Conservation (phyloP, 2,329 filamentous ascomycete genomes). For the Aspergillus arachidicola region DNA sequence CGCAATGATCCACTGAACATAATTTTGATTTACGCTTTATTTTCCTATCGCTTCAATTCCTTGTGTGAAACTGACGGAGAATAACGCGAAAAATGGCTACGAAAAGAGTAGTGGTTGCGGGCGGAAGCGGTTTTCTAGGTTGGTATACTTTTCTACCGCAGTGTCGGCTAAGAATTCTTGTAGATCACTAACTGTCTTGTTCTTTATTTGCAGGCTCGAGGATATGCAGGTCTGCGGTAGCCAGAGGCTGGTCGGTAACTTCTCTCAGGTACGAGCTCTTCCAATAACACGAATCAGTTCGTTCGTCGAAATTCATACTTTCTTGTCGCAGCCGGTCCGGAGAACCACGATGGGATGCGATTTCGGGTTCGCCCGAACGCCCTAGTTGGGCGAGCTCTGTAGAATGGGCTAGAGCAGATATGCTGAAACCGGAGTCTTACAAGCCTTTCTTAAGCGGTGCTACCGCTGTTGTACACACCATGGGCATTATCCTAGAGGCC, state of each 20-base stretch:
- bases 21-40: background rate
- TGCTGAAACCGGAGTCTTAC: conserved; percentile 82
- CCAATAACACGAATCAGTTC: background rate
- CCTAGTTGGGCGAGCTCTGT: conserved; percentile 83
- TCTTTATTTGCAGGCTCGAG: conserved; percentile 57
- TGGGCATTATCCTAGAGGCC: conserved; percentile 94
- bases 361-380: conserved; percentile 70
- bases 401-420: conserved; percentile 84
- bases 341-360: conserved; percentile 78
- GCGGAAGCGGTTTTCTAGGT: conserved; percentile 90
- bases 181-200: conserved; percentile 11
- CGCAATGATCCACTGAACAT: conserved; percentile 15
- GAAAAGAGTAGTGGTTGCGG: conserved; percentile 86
- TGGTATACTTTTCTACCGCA: conserved; percentile 27
- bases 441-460: conserved; percentile 73
- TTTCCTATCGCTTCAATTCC: background rate
- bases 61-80: conserved; percentile 9
- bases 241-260: conserved; percentile 86
- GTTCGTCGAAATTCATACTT: conserved; percentile 9
- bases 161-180: background rate
- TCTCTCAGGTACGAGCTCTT: conserved; percentile 73
- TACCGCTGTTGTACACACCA: conserved; percentile 86
- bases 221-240: conserved; percentile 87
- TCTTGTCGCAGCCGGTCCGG: conserved; percentile 73
- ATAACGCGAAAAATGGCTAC: conserved; percentile 51